phyloP scores from a whole-genome alignment of 2,329 filamentous ascomycete genomes.

The Diaporthe caulivora region DNA sequence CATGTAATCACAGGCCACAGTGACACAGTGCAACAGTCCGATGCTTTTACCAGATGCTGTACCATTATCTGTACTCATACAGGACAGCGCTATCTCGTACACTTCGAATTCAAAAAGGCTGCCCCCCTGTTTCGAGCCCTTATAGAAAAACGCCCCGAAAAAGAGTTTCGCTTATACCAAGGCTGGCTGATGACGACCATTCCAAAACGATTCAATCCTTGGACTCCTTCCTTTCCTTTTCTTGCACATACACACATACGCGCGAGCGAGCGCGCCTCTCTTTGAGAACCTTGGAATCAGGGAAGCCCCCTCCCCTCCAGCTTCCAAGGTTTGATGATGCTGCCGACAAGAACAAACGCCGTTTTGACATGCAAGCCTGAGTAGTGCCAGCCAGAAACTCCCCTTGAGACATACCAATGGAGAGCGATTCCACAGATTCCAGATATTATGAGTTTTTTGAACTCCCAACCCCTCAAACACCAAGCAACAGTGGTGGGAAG shows the following conservation, averaged over 20 bases:
- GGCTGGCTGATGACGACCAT: constrained; percentile 8
- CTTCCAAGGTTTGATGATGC: constrained; percentile 13
- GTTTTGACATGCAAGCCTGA: constrained; percentile 25
- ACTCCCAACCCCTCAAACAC: constrained; percentile 6
- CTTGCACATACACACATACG: background rate
- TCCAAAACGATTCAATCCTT: constrained; percentile 5
- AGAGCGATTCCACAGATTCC: constrained; percentile 25
- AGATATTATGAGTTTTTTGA: constrained; percentile 26
- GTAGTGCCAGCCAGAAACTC: constrained; percentile 18
- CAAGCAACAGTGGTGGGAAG: background rate
- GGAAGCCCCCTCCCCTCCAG: background rate
- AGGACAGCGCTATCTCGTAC: constrained; percentile 20
- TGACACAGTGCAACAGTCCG: background rate
- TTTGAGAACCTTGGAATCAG: background rate
- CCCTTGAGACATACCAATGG: background rate
- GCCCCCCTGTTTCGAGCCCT: background rate
- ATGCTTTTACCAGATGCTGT: constrained; percentile 14
- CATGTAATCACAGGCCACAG: background rate
- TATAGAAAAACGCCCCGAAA: background rate
- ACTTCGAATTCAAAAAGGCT: background rate
- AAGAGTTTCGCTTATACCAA: constrained; percentile 20
- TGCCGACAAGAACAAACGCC: constrained; percentile 23
- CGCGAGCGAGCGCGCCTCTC: background rate
- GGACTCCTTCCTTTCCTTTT: constrained; percentile 14
- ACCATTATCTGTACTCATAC: constrained; percentile 24